These are phyloP conservation scores for Chalciporus sp. DNA, from an alignment of 1,284 basidiomycete genomes.

Conservation along the genomic window DNA sequence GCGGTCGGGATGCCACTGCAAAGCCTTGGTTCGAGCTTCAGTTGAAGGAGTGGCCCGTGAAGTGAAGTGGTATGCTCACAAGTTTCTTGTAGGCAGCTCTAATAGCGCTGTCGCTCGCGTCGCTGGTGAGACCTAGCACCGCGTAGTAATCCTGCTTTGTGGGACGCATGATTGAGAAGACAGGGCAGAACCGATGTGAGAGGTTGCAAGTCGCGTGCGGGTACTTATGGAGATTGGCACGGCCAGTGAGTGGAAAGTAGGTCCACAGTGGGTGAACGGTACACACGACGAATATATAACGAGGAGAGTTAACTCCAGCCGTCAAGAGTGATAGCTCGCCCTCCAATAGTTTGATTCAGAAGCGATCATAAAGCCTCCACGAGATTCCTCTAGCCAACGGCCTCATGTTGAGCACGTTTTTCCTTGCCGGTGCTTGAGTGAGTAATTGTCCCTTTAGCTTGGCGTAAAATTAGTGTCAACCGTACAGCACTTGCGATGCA, in stretches of 20 bases:
- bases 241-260: conserved; percentile 12
- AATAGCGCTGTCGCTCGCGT: conserved; percentile 36
- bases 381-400: conserved; percentile 19
- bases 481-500: conserved; percentile 1
- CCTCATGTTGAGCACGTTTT: conserved; percentile 39
- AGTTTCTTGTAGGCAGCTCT: conserved; percentile 38
- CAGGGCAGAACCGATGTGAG: conserved; percentile 10
- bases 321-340: conserved; percentile 24
- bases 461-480: conserved; percentile 22
- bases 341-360: conserved; percentile 25
- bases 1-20: conserved; percentile 48
- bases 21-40: conserved; percentile 25
- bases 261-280: conserved; percentile 7
- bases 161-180: conserved; percentile 31
- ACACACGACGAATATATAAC: conserved; percentile 32
- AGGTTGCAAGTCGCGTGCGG: conserved; percentile 9
- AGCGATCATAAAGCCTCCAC: conserved; percentile 27
- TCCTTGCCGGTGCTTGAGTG: conserved; percentile 29
- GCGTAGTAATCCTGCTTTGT: conserved; percentile 25
- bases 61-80: conserved; percentile 19
- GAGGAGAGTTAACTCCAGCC: conserved; percentile 24
- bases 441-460: conserved; percentile 30
- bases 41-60: not conserved
- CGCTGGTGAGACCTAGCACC: conserved; percentile 32
- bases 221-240: not conserved